Evolutionary conservation across 2,329 filamentous ascomycete genomes (phyloP), one percentile per base, ranked within the genome.

Genomic region (Claviceps maximensis): DNA sequence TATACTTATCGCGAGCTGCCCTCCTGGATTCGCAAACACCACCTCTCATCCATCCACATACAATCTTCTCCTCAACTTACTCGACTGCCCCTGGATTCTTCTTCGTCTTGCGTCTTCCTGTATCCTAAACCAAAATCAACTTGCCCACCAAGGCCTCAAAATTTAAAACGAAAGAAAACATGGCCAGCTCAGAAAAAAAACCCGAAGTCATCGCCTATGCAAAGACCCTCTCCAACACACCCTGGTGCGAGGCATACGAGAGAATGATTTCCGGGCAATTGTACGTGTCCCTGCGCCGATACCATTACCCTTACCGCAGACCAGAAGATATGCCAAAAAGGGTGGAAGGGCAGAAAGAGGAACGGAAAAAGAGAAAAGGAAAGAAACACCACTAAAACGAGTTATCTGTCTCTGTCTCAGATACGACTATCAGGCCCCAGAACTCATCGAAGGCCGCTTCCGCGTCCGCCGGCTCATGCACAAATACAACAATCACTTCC

Each of bases 191-290:
- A 1, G 56, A 60, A 33, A 76, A 75, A 55, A 68, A 77, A 52
- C 54, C 61, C 0, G 64, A 65, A 29, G 66, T 68, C 46, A 68
- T 79, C 40, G 70, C 67, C 47, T 64, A 68, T 27, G 76, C 77
- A 17, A 74, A 68, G 57, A 68, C 68, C 36, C 63, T 80, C 12
- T 65, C 72, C 10, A 72, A 80, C 55, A 68, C 75, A 1, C 78
- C 78, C 0, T 78, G 74, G 70, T 75, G 76, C 54, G 79, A 82
- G 8, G 75, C 82, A 55, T 83, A 82, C 52, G 77, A 83, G 60
- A 78, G 76, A 60, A 83, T 83, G 78, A 77, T 83, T 48, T 82
- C 78, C 0, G 79, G 79, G 29, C 78, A 82, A 69, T 68, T 82
- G 77, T 79, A 62, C 58, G 71, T 38, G 5, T 15, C 4, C 5